Conservation (phyloP, 2,329 filamentous ascomycete species). For the Bipolaris sorokiniana region DNA sequence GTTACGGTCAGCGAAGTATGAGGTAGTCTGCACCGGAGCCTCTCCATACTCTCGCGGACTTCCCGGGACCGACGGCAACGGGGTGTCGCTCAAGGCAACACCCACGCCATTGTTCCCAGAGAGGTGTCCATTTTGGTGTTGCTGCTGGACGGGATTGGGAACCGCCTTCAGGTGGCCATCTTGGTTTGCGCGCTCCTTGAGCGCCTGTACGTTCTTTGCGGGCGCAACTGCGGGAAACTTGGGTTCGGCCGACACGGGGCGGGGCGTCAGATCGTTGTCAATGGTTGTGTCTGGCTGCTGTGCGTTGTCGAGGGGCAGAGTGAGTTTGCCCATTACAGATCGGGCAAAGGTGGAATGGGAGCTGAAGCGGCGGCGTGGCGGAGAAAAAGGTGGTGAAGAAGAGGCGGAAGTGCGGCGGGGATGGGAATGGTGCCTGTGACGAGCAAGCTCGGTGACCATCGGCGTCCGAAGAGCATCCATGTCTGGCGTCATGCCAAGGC, state of each 20-base stretch:
- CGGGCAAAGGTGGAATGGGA: slow-evolving; percentile 59
- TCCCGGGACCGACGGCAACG: slow-evolving; percentile 65
- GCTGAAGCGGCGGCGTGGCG: slow-evolving; percentile 41
- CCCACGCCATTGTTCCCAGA: slow-evolving; percentile 55
- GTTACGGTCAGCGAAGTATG: slow-evolving; percentile 27
- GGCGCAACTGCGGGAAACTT: slow-evolving; percentile 18
- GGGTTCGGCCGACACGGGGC: slow-evolving; percentile 18
- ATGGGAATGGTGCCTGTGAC: slow-evolving; percentile 20
- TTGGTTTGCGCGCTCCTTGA: slow-evolving; percentile 31
- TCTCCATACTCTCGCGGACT: slow-evolving; percentile 66
- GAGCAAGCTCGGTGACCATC: slow-evolving; percentile 20
- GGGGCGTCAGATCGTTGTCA: slow-evolving; percentile 29
- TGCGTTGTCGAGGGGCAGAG: slow-evolving; percentile 30
- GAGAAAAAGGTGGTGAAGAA: slow-evolving; percentile 17
- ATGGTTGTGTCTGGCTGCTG: slow-evolving; percentile 17
- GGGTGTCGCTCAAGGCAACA: slow-evolving; percentile 66
- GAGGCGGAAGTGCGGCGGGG: slow-evolving; percentile 27
- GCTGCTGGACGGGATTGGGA: slow-evolving; percentile 16
- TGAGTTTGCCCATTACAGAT: slow-evolving; percentile 56
- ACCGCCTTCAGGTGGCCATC: slow-evolving; percentile 41
- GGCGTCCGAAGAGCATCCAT: slow-evolving; percentile 25
- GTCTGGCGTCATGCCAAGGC: slow-evolving; percentile 18
- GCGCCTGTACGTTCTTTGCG: slow-evolving; percentile 33
- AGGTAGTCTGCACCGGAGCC: slow-evolving; percentile 14
- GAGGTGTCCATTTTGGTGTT: slow-evolving; percentile 23